These are phyloP conservation scores for Metahyphopichia silvanorum DNA, from an alignment of 805 yeast species.

Conservation along the genomic window DNA sequence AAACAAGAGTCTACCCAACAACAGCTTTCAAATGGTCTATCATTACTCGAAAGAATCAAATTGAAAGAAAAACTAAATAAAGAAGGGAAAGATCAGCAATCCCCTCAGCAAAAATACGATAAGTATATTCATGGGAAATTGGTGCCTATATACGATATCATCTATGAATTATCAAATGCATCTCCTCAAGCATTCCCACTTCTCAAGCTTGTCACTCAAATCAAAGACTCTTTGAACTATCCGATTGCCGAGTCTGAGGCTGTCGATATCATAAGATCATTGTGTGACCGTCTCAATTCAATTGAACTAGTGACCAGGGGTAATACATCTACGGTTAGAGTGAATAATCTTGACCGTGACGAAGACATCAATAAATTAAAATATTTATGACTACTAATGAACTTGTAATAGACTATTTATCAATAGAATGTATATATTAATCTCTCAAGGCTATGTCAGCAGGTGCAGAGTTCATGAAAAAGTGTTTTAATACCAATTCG, in stretches of 20 bases:
- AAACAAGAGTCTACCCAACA: constrained; percentile 14
- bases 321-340: constrained; percentile 22
- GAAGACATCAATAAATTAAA: constrained; percentile 21
- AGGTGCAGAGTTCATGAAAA: constrained; percentile 88
- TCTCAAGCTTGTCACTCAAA: constrained; percentile 20
- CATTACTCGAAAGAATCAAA: constrained; percentile 34
- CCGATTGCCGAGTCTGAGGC: constrained; percentile 30
- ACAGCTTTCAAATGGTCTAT: constrained; percentile 21
- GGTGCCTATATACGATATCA: constrained; percentile 29
- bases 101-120: constrained; percentile 20
- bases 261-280: constrained; percentile 17
- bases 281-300: constrained; percentile 7
- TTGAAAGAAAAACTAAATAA: constrained; percentile 28
- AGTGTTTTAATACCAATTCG: constrained; percentile 76
- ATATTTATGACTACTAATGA: not conserved
- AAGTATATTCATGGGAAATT: constrained; percentile 24
- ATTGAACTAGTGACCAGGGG: constrained; percentile 20
- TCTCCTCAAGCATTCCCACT: constrained; percentile 18
- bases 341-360: constrained; percentile 22
- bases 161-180: constrained; percentile 21
- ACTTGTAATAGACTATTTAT: not conserved
- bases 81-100: constrained; percentile 8
- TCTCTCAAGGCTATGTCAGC: constrained; percentile 77
- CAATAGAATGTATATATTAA: constrained; percentile 5
- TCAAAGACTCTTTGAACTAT: constrained; percentile 30